phyloP scores from a whole-genome alignment of 495 filamentous ascomycete genomes.

The Tuber brumale region DNA sequence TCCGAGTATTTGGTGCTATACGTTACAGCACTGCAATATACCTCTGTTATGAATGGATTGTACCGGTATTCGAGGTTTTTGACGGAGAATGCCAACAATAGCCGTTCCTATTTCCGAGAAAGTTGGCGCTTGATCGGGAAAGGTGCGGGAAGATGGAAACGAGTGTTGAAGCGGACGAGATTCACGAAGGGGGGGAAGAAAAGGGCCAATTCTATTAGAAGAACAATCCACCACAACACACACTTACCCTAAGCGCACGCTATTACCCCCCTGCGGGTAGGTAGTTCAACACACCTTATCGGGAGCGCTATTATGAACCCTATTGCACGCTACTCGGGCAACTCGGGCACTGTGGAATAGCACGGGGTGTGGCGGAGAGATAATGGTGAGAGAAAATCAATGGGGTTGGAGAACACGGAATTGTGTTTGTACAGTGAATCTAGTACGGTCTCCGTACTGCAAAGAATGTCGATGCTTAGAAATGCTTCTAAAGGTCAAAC shows the following conservation, averaged over 20 bases:
- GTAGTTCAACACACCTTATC: neutral
- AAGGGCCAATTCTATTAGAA: neutral
- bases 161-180: neutral
- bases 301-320: neutral
- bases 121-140: slow-evolving; percentile 29
- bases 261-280: neutral
- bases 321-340: neutral
- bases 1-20: neutral
- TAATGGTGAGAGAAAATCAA: neutral
- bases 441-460: neutral
- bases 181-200: neutral
- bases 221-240: neutral
- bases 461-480: neutral
- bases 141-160: slow-evolving; percentile 12
- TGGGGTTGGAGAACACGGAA: neutral
- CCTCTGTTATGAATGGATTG: neutral
- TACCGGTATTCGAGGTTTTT: neutral
- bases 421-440: neutral
- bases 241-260: neutral
- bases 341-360: neutral
- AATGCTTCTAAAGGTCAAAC: neutral
- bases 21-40: neutral
- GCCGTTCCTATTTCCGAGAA: slow-evolving; percentile 10
- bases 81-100: neutral
- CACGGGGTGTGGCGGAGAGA: neutral